Conservation (phyloP, 352 stramenopile genomes). For the Globisporangium polare region DNA sequence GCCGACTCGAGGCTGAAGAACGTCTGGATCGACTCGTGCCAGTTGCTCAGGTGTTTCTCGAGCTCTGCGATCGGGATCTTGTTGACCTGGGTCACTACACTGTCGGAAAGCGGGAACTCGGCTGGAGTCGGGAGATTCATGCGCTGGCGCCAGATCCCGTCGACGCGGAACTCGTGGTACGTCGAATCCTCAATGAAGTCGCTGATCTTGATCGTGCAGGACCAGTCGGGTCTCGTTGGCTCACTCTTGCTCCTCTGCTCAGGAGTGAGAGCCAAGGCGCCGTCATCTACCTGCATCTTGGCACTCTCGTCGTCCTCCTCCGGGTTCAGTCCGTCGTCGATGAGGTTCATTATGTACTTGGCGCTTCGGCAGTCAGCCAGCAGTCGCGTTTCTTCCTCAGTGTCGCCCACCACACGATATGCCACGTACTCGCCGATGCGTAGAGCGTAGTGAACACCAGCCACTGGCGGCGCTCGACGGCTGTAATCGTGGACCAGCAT, state of each 20-base stretch:
- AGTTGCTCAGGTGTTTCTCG: constrained; percentile 36
- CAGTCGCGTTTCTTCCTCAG: constrained; percentile 41
- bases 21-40: constrained; percentile 35
- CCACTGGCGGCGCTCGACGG: constrained; percentile 7
- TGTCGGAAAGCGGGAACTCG: constrained; percentile 23
- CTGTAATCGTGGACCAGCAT: constrained; percentile 4
- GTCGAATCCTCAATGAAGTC: constrained; percentile 37
- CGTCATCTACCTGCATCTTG: constrained; percentile 33
- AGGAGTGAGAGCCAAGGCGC: neutral
- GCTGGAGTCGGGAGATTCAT: constrained; percentile 1
- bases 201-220: constrained; percentile 43
- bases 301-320: constrained; percentile 34
- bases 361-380: constrained; percentile 47
- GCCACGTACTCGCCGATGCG: constrained; percentile 40
- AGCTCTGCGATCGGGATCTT: constrained; percentile 40
- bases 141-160: constrained; percentile 42
- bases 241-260: neutral
- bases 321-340: constrained; percentile 58
- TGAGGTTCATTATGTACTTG: constrained; percentile 70
- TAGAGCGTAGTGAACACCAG: constrained; percentile 29
- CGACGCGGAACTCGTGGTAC: constrained; percentile 52
- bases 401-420: constrained; percentile 45
- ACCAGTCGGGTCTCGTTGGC: constrained; percentile 31
- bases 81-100: constrained; percentile 37
- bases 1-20: constrained; percentile 64